Conservation (phyloP, 129 eudicot species). For the Cynara cardunculus region DNA sequence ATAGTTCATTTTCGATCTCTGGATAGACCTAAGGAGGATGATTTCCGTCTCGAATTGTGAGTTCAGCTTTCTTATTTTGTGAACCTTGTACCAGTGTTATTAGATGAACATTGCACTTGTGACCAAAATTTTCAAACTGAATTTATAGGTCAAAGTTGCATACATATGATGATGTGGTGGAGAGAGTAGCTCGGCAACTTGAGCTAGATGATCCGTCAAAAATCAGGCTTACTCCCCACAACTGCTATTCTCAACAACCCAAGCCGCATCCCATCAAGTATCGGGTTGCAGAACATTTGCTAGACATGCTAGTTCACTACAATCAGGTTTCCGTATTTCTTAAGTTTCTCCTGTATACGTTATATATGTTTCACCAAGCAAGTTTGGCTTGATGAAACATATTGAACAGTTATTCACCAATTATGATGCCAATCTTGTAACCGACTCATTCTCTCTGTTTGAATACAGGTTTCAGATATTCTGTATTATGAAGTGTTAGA, state of each 20-base stretch:
- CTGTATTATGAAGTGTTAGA: slow-evolving; percentile 89
- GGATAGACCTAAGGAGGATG: slow-evolving; percentile 93
- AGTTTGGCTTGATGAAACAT: background rate
- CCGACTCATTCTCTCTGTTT: background rate
- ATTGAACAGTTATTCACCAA: background rate
- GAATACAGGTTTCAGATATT: slow-evolving; percentile 75
- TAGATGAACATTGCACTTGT: background rate
- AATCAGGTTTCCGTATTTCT: slow-evolving; percentile 61
- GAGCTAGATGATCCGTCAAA: slow-evolving; percentile 78
- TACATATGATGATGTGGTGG: slow-evolving; percentile 92
- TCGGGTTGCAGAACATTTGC: slow-evolving; percentile 69
- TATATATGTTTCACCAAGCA: background rate
- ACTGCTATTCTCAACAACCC: slow-evolving; percentile 95
- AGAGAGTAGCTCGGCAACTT: slow-evolving; percentile 69
- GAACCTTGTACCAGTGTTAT: slow-evolving; percentile 9
- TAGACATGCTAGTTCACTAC: slow-evolving; percentile 92
- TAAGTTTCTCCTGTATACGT: background rate
- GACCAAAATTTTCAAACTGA: background rate
- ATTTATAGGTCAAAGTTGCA: slow-evolving; percentile 62
- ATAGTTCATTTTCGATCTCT: slow-evolving; percentile 77
- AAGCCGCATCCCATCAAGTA: slow-evolving; percentile 82
- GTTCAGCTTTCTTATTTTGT: slow-evolving; percentile 17
- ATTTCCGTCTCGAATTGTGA: slow-evolving; percentile 83
- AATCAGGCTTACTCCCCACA: slow-evolving; percentile 96
- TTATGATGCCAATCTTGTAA: background rate